Evolutionary conservation across 2,329 filamentous ascomycete species (phyloP), one percentile per base, ranked within the genome.

Genomic region (Alternaria novae-zelandiae): DNA sequence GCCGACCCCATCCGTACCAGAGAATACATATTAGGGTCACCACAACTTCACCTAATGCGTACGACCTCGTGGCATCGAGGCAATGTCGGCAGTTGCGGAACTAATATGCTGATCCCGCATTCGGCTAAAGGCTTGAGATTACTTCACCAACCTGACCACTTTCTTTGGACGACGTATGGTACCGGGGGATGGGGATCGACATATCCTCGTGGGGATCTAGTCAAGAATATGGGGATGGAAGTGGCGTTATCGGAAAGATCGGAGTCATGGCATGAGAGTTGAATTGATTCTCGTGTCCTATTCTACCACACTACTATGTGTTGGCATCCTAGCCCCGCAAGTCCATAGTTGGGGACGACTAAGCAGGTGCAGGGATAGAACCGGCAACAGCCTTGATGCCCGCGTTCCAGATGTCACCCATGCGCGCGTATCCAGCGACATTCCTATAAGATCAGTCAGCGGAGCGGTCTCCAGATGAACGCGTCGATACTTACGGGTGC

Each of bases 341-440:
- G n/a, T 23, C 30, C 32, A 12, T 4, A 6, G 2, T 9, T 17
- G 8, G 21, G 12, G 5, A 30, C 17, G 6, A 28, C 46, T 51
- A 58, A 44, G 56, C 56, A 53, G 46, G 56, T 7, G 56, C 46
- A 15, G 46, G 56, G 26, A 61, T 61, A 4, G 47, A 46, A 26
- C 28, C 20, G 6, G 61, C 65, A 6, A 60, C 67, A 17, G 44
- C 58, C 53, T 63, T 58, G 30, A 72, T 60, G 15, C 55, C 62
- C 47, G 61, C 60, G 36, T 64, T 66, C 76, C 76, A 78, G 53
- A 74, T 65, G 54, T 72, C 53, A 7, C 70, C 76, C 75, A 78
- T 77, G 53, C 69, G 69, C 15, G 55, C 32, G 59, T 78, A 78
- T 9, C 75, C 76, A n/a, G 56, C 67, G 54, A 67, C 65, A 49